Percentiles rank a stretch among this genome's conserved stretches.
Conservation (phyloP, 2,329 filamentous ascomycete genomes). For the Exophiala xenobiotica region DNA sequence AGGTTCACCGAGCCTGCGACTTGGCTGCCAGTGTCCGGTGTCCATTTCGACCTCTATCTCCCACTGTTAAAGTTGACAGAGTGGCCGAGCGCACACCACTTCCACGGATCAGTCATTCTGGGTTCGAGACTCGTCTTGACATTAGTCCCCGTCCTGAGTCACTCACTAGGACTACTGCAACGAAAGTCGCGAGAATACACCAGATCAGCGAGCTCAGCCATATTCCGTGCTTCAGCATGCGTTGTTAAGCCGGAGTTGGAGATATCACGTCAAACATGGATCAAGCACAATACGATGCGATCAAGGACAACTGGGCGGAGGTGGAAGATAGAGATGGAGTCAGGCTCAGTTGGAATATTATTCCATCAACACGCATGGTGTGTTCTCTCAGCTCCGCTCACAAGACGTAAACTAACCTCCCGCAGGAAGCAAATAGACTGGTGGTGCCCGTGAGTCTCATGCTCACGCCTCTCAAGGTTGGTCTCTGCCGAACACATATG, state of each 20-base stretch:
- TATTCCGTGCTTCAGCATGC: slow-evolving; percentile 17
- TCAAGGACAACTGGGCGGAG: slow-evolving; percentile 96
- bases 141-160: no score
- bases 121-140: neutral
- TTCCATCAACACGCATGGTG: slow-evolving; percentile 96
- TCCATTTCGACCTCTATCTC: neutral
- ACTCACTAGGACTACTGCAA: slow-evolving; percentile 2
- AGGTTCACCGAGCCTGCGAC: slow-evolving; percentile 18
- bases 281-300: slow-evolving; percentile 64
- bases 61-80: neutral
- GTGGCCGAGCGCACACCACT: neutral
- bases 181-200: neutral
- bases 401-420: slow-evolving; percentile 34
- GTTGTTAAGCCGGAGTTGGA: slow-evolving; percentile 15
- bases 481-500: neutral
- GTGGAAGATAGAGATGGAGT: slow-evolving; percentile 96
- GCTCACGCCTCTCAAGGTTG: slow-evolving; percentile 87
- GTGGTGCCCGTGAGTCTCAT: slow-evolving; percentile 95
- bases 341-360: slow-evolving; percentile 96
- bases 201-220: neutral
- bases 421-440: slow-evolving; percentile 84
- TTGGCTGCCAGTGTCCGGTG: slow-evolving; percentile 4
- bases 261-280: slow-evolving; percentile 62
- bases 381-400: slow-evolving; percentile 34
- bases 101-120: neutral